Evolutionary conservation across 495 filamentous ascomycete genomes (phyloP), one percentile per base, ranked within the genome.

Genomic region (Cercophora sp.): DNA sequence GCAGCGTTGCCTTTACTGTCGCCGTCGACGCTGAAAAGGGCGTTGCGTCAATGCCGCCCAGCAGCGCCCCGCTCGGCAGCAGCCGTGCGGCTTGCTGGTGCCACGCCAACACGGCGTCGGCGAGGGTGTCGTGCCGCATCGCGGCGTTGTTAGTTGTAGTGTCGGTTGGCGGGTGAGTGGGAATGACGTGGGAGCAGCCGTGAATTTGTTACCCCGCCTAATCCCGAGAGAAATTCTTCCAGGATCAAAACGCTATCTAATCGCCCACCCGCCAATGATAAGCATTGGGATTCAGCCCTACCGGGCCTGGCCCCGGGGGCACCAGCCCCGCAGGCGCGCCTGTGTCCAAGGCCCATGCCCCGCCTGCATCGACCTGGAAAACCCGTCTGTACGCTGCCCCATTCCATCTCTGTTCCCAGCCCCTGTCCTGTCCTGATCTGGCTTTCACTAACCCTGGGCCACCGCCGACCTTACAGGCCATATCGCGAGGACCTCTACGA

Each of bases 31-130:
- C 44, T 32, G 44, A 48, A 35, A 48, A 48, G 15, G 44, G 44
- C n/a, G 44, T 48, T 32, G 44, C 16, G 44, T 48, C 44, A 48
- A 48, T 35, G 16, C 13, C 26, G 5, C 25, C 15, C 44, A 48
- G 44, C 44, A 48, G 44, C 44, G 44, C 44, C 44, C 44, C 44
- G n/a, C 44, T 48, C 18, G 44, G 44, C 13, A 48, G 27, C 27
- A 20, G 9, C 18, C 35, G 35, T 39, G 8, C 5, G 9, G 39
- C 39, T 42, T 42, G 39, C 9, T 42, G 9, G 39, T 42, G 39
- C 39, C 39, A 42, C 18, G 8, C 39, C 13, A 9, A 13, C 39
- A 42, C 39, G 39, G 39, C 20, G 18, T 42, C 39, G 39, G 39
- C 20, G 39, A 42, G 39, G 39, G 8, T 42, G 39, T 42, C 39